phyloP scores from a whole-genome alignment of 2,329 filamentous ascomycete species.

The Raffaelea ambrosiae region DNA sequence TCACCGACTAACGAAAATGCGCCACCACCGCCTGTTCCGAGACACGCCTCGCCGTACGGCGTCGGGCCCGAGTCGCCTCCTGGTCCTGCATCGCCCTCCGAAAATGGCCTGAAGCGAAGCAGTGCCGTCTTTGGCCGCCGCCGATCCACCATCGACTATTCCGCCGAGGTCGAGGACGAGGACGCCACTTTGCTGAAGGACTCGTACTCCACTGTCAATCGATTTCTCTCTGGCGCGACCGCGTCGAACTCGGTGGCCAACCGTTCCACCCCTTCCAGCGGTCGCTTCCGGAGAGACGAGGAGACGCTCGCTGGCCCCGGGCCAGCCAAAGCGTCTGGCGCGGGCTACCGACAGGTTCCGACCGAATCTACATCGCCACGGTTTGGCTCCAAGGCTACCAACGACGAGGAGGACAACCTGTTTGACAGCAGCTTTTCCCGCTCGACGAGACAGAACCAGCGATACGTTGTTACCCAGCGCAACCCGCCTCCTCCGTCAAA shows the following conservation, averaged over 20 bases:
- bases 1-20: conserved; percentile 27
- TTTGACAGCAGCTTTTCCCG: conserved; percentile 40
- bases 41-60: conserved; percentile 20
- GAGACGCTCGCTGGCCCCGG: conserved; percentile 19
- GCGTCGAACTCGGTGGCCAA: conserved; percentile 8
- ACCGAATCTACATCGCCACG: conserved; percentile 23
- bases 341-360: conserved; percentile 20
- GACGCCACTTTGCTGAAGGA: conserved; percentile 45
- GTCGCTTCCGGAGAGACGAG: conserved; percentile 30
- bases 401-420: conserved; percentile 48
- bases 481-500: conserved; percentile 27
- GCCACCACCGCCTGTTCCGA: conserved; percentile 30
- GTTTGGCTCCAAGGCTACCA: conserved; percentile 25
- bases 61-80: background rate
- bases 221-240: conserved; percentile 27
- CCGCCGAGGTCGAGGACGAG: conserved; percentile 36
- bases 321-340: background rate
- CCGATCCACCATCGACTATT: conserved; percentile 16
- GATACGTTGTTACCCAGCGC: conserved; percentile 19
- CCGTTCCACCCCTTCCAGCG: conserved; percentile 6
- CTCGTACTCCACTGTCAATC: conserved; percentile 38
- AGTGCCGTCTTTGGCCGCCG: conserved; percentile 20
- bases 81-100: conserved; percentile 20
- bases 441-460: conserved; percentile 26
- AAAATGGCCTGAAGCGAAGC: conserved; percentile 21